Base-by-base conservation (phyloP, 1,284 basidiomycete species). In the Albatrellus sp. region DNA sequence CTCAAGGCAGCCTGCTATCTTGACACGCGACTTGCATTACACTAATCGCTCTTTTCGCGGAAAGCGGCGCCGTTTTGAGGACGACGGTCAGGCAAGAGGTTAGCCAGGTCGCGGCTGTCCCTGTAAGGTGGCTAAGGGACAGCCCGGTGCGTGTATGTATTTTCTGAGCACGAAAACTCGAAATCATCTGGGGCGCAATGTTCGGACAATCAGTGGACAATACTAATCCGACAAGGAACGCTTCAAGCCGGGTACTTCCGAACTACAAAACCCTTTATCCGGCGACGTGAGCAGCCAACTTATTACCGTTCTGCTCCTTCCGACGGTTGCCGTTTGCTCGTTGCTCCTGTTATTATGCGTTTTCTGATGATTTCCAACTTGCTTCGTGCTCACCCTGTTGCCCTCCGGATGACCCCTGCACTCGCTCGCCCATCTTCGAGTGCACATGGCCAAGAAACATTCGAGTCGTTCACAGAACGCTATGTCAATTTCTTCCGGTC, bases 401-500 rank as follows among this genome's bases (percentile, higher is more conserved):
- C 55, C 56, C 53, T 64, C 57, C 56, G 60, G 60, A 54, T 59
- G 30, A 55, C 66, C 16, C 68, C 68, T 47, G 56, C 65, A 28
- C 60, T 73, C 55, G 57, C 66, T 49, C 75, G 78, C 56, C 56
- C 64, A 29, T 60, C 73, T 46, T 69, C 68, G 52, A 59, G 59
- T 46, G 70, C 67, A 39, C 85, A 88, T 65, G 77, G 79, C 52
- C 80, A 89, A 63, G 94, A 98, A 71, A 79, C 88, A 19, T 98
- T 90, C 65, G 93, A 97, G 63, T 75, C 82, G 45, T 97, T 98
- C 74, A 91, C 88, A 60, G 74, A 83, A 50, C 89, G 93, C 60
- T 98, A 97, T 69, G 82, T 90, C 60, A 72, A 75, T 54, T 98
- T 98, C 71, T 98, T 98, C 73, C 71, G 86, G 60, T 75, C 79